These are phyloP conservation scores for Xylariaceae sp. DNA, from an alignment of 2,329 filamentous ascomycete species.

Conservation along the genomic window DNA sequence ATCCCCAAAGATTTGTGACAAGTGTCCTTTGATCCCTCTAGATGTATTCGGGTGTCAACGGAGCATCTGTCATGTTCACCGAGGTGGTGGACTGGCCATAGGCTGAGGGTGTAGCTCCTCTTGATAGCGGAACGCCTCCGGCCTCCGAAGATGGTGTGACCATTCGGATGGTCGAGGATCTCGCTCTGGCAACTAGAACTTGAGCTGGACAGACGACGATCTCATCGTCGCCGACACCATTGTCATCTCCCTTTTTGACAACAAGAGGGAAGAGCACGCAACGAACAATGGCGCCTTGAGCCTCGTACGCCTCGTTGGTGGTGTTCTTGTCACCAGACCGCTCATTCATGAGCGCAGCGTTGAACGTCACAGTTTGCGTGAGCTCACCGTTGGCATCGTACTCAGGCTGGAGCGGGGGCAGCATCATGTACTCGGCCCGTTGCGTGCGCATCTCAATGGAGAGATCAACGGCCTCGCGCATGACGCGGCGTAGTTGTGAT, in stretches of 20 bases:
- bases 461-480: conserved; percentile 82
- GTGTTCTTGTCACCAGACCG: conserved; percentile 61
- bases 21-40: conserved; percentile 1
- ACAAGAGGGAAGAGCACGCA: conserved; percentile 94
- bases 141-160: conserved; percentile 50
- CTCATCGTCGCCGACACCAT: conserved; percentile 84
- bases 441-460: conserved; percentile 97
- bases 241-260: conserved; percentile 90
- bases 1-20: background rate
- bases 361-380: conserved; percentile 82
- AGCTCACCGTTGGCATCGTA: conserved; percentile 93
- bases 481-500: conserved; percentile 79
- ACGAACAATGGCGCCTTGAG: conserved; percentile 72
- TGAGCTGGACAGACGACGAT: conserved; percentile 94
- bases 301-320: conserved; percentile 78
- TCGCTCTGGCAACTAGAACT: conserved; percentile 68
- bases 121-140: conserved; percentile 40
- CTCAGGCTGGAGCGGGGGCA: conserved; percentile 88
- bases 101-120: conserved; percentile 26
- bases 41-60: conserved; percentile 13
- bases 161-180: conserved; percentile 33
- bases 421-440: conserved; percentile 96
- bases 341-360: conserved; percentile 92
- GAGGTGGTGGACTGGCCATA: conserved; percentile 15
- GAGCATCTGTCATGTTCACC: conserved; percentile 16